A percentile compares a stretch with the other conserved stretches of the same genome.
Conservation (phyloP, 2,329 filamentous ascomycete genomes). For the Drechslerella dactyloides region DNA sequence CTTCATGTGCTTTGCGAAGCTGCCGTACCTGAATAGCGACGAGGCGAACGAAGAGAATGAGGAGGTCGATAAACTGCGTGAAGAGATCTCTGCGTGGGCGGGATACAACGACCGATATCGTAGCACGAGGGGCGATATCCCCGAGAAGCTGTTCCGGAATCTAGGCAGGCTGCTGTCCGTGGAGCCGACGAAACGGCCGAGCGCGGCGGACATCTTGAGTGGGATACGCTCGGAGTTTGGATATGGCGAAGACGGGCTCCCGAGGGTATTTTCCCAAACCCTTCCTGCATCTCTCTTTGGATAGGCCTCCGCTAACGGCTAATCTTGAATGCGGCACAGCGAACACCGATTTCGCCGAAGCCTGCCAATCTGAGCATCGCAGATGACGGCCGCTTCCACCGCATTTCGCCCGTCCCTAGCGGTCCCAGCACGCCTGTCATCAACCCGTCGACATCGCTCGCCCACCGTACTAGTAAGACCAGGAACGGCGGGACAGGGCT, state of each 20-base stretch:
- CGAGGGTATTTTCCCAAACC: conserved; percentile 29
- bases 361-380: conserved; percentile 27
- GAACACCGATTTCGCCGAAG: conserved; percentile 39
- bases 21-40: conserved; percentile 86
- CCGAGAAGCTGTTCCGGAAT: conserved; percentile 35
- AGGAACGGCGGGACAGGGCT: conserved; percentile 9
- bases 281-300: neutral
- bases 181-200: conserved; percentile 37
- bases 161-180: conserved; percentile 32
- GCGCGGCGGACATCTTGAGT: conserved; percentile 37
- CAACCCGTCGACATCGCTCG: conserved; percentile 30
- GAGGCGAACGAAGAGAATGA: conserved; percentile 88
- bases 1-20: conserved; percentile 90
- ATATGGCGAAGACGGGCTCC: conserved; percentile 41
- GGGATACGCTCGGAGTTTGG: conserved; percentile 42
- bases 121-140: conserved; percentile 29
- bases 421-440: conserved; percentile 35
- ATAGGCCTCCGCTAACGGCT: neutral
- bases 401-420: conserved; percentile 43
- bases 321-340: conserved; percentile 8
- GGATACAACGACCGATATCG: conserved; percentile 78
- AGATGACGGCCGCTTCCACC: conserved; percentile 42
- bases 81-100: conserved; percentile 84
- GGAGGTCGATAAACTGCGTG: conserved; percentile 81
- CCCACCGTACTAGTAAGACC: conserved; percentile 16